Conservation (phyloP, 148 eudicot species). For the Cornus kousa region DNA sequence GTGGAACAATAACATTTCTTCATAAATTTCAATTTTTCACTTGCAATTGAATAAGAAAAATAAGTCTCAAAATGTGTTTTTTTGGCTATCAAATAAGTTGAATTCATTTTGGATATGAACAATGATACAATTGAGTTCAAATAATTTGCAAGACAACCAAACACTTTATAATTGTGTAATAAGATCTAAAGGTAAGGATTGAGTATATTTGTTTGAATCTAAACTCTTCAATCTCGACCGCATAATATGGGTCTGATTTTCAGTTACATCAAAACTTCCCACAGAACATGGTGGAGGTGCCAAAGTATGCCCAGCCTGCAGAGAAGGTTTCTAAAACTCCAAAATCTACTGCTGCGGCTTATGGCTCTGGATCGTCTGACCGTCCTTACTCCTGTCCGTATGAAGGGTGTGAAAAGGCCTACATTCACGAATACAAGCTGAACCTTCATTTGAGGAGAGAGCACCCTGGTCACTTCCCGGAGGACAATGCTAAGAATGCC, state of each 20-base stretch:
- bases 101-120: not conserved
- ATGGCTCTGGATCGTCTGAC: slow-evolving; percentile 62
- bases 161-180: not conserved
- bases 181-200: not conserved
- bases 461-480: slow-evolving; percentile 80
- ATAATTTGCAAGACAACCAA: not conserved
- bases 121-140: not conserved
- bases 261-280: slow-evolving; percentile 3
- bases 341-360: slow-evolving; percentile 40
- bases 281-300: slow-evolving; percentile 49
- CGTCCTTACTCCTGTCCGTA: slow-evolving; percentile 86
- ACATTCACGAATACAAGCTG: slow-evolving; percentile 94
- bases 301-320: slow-evolving; percentile 53
- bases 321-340: slow-evolving; percentile 73
- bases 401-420: slow-evolving; percentile 88
- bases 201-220: not conserved
- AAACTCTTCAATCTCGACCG: not conserved
- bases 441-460: slow-evolving; percentile 81
- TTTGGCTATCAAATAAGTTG: not conserved
- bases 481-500: slow-evolving; percentile 54
- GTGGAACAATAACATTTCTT: too few species aligned
- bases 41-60: too few species aligned
- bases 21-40: too few species aligned
- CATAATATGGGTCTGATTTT: not conserved
- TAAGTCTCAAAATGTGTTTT: too few species aligned